A percentile compares a stretch with the other conserved stretches of the same genome.
phyloP scores from a whole-genome alignment of 78 protist species.

The Dictyostelium brefeldianum region DNA sequence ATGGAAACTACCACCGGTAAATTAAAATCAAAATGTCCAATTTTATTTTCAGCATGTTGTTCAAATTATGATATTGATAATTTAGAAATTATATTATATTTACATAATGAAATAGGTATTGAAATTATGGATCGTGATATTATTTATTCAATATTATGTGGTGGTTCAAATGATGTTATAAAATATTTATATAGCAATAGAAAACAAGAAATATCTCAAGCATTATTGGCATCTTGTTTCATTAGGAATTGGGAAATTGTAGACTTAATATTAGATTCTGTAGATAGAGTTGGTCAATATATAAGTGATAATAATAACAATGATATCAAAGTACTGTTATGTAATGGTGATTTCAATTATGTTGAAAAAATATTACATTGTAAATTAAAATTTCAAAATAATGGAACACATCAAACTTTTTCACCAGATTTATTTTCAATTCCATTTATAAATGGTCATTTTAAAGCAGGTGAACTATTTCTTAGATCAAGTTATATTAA shows the following conservation, averaged over 20 bases:
- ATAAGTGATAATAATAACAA: constrained; percentile 1
- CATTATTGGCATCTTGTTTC: neutral
- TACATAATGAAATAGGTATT: neutral
- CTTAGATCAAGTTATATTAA: neutral
- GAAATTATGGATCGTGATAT: neutral
- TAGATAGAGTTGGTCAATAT: neutral
- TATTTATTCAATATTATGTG: neutral
- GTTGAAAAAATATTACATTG: neutral
- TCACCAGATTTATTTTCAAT: neutral
- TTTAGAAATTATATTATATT: constrained; percentile 8
- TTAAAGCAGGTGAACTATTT: neutral
- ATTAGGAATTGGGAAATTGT: neutral
- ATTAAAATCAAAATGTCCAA: neutral
- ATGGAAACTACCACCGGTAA: neutral
- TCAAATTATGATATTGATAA: neutral
- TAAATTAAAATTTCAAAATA: neutral
- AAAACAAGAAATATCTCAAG: neutral
- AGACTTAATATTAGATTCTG: neutral
- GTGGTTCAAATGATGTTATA: neutral
- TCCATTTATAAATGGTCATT: neutral
- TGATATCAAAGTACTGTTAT: neutral
- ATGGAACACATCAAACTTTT: neutral
- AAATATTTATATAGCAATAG: neutral
- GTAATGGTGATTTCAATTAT: neutral
- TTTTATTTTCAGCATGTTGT: constrained; percentile 12